Evolutionary conservation across 2,329 filamentous ascomycete species (phyloP), one percentile per base, ranked within the genome.

Genomic region (Exophiala sideris): DNA sequence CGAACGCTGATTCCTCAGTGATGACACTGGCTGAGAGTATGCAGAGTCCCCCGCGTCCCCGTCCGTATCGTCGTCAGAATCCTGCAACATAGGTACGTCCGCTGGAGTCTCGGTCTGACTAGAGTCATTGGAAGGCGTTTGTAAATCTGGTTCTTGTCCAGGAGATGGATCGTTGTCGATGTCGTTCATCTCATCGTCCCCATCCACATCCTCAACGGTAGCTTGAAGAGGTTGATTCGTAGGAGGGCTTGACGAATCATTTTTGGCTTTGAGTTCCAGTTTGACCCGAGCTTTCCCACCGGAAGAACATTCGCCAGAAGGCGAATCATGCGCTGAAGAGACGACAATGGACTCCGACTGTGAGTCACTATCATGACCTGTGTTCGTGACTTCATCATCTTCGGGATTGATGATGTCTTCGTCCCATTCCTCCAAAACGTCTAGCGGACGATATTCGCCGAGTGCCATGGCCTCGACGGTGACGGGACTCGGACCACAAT

Each of bases 31-130:
- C 16, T 41, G 39, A 41, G 39, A 20, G 39, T 41, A 41, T 41
- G 16, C 16, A 41, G 39, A 41, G 39, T 18, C 39, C 12, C n/a
- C 21, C 11, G 11, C 39, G 39, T 41, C 39, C 5, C 21, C 16
- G 21, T 41, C 16, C 39, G 39, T 41, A 41, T 41, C 39, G 39
- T 41, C 39, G 39, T 41, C 39, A 41, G 16, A 41, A 41, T 41
- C 39, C 39, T 18, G 16, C 14, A 10, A 10, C 16, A 41, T 41
- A 41, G 39, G 39, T 41, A 41, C 16, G 16, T 41, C n/a, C 10
- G n/a, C 39, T 18, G 16, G 39, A 5, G 39, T 20, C 39, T 40
- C 38, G 14, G 39, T 41, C 16, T n/a, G 7, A 41, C 39, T 41
- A 20, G 39, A 41, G 39, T 41, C 39, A 41, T 20, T 41, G 14